Percentiles rank a stretch among this genome's conserved stretches.
These are phyloP conservation scores for Aspergillus homomorphus DNA, from an alignment of 495 filamentous ascomycete species.

Conservation along the genomic window DNA sequence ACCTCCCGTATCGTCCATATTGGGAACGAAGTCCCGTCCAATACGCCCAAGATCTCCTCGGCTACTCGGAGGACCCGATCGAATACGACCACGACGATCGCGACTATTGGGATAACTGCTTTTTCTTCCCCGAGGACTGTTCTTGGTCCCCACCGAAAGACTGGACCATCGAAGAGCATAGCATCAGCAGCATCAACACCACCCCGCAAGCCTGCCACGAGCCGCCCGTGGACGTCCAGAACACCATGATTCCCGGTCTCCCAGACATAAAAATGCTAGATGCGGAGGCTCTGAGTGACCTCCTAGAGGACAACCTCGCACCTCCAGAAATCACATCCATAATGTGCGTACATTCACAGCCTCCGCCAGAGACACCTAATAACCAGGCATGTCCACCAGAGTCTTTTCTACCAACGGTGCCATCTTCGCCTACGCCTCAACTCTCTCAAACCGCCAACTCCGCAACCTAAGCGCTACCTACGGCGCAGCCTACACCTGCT, in stretches of 20 bases:
- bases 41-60: conserved; percentile 41
- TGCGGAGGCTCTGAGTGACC: conserved; percentile 44
- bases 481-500: conserved; percentile 48
- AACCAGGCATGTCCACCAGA: conserved; percentile 11
- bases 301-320: conserved; percentile 47
- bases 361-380: neutral
- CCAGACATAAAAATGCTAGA: conserved; percentile 51
- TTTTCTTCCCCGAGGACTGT: conserved; percentile 49
- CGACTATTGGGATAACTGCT: conserved; percentile 46
- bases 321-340: conserved; percentile 49
- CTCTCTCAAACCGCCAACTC: conserved; percentile 41
- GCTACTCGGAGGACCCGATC: conserved; percentile 43
- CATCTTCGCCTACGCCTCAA: conserved; percentile 45
- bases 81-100: conserved; percentile 48
- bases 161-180: conserved; percentile 23
- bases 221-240: conserved; percentile 14
- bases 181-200: conserved; percentile 15
- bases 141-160: conserved; percentile 41
- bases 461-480: conserved; percentile 49
- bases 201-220: conserved; percentile 14
- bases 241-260: conserved; percentile 47
- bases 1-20: conserved; percentile 34
- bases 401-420: conserved; percentile 47
- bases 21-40: conserved; percentile 41
- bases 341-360: conserved; percentile 26